phyloP scores from a whole-genome alignment of 306 rosid genomes.

The Betula pendula region DNA sequence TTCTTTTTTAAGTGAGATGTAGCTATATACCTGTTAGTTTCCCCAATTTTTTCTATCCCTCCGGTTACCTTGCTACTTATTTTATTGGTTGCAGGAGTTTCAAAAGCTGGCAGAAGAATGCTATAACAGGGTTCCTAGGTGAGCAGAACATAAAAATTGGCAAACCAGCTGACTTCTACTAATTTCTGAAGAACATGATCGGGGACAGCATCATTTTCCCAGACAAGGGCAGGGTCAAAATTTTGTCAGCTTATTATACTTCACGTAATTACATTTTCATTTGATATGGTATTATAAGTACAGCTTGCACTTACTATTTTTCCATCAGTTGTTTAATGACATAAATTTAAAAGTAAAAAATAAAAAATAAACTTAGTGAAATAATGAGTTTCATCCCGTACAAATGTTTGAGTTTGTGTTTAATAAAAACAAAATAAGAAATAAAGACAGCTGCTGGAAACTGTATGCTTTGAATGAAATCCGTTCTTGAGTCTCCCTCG shows the following conservation, averaged over 20 bases:
- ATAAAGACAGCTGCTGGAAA: not conserved
- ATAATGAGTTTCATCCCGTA: not conserved
- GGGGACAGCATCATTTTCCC: constrained; percentile 2
- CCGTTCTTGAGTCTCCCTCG: too few relatives aligned
- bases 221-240: constrained; percentile 4
- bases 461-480: not conserved
- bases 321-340: too few relatives aligned
- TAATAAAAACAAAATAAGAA: not conserved
- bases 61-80: constrained; percentile 12
- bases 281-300: not conserved
- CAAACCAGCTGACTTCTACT: constrained; percentile 69
- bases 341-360: not conserved
- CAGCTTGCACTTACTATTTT: too few relatives aligned
- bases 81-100: constrained; percentile 68
- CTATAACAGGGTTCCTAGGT: constrained; percentile 61
- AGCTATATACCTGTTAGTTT: not conserved
- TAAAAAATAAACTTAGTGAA: not conserved
- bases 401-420: not conserved
- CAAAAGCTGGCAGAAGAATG: constrained; percentile 95
- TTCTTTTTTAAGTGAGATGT: too few relatives aligned
- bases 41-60: not conserved
- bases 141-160: constrained; percentile 68
- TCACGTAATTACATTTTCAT: not conserved
- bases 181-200: constrained; percentile 27
- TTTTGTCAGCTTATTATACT: constrained; percentile 10